A percentile compares a stretch with the other conserved stretches of the same genome.
Evolutionary conservation across 148 eudicot genomes (phyloP).

Genomic region (Chenopodium suecicum): DNA sequence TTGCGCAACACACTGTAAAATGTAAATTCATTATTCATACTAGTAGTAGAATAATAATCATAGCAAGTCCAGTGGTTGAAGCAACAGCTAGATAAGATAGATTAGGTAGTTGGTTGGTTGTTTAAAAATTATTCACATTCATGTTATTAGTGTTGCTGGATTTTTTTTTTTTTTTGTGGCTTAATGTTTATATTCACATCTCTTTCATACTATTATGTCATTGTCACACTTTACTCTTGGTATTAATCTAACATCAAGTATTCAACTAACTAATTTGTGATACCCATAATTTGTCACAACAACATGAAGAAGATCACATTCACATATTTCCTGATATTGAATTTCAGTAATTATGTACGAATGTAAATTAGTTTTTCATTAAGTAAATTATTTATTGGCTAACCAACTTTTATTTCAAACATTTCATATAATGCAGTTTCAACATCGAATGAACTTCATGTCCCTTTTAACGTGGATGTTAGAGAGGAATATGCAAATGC

Average conservation of each 20-base stretch:
- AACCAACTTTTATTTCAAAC: not conserved
- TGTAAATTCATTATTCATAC: too few species aligned
- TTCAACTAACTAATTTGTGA: not conserved
- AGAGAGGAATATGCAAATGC: conserved; percentile 94
- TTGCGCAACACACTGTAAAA: too few species aligned
- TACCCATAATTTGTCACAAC: not conserved
- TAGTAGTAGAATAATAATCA: too few species aligned
- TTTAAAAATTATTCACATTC: too few species aligned
- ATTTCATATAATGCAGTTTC: conserved; percentile 15
- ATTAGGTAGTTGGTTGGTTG: not conserved
- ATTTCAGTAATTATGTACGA: too few species aligned
- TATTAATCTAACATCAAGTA: not conserved
- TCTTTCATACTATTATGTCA: not conserved
- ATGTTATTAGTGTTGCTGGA: not conserved
- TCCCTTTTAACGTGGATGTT: conserved; percentile 38
- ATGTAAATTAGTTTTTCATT: too few species aligned
- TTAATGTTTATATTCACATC: not conserved
- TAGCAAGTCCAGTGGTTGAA: too few species aligned
- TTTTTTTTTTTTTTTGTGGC: not conserved
- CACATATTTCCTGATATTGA: too few species aligned
- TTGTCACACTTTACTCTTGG: not conserved
- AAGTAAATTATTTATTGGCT: too few species aligned
- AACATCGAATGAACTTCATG: conserved; percentile 4
- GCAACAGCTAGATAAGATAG: too few species aligned
- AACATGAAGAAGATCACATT: not conserved